phyloP scores from a whole-genome alignment of 2,329 filamentous ascomycete species.

The Lachnellula hyalina region DNA sequence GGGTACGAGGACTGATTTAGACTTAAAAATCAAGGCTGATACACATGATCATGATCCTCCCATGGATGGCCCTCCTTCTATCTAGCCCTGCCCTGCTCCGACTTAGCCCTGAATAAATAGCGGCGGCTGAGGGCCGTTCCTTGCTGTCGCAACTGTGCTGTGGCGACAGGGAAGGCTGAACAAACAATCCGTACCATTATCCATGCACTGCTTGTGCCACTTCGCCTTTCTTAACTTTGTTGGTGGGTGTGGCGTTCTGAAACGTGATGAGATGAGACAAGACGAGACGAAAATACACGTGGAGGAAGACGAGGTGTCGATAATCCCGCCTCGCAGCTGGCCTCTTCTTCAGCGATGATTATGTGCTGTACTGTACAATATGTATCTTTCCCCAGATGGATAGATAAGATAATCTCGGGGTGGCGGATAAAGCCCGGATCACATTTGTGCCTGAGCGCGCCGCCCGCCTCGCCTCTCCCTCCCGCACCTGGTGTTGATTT shows the following conservation, averaged over 20 bases:
- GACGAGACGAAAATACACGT: too few species aligned
- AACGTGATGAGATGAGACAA: not conserved
- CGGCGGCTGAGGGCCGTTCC: slow-evolving; percentile 11
- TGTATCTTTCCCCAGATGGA: slow-evolving; percentile 12
- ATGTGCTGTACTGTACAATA: too few species aligned
- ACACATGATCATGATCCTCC: not conserved
- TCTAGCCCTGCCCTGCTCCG: not conserved
- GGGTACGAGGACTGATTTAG: not conserved
- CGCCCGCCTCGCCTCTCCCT: not conserved
- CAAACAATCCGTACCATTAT: not conserved
- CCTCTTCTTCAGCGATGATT: not conserved
- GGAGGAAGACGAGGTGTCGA: not conserved
- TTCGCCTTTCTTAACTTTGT: not conserved
- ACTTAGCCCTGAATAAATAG: not conserved
- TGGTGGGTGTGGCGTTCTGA: not conserved
- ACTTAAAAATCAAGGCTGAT: not conserved
- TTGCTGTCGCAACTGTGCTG: slow-evolving; percentile 3
- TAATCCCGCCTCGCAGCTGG: slow-evolving; percentile 8
- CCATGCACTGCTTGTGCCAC: not conserved
- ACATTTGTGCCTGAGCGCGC: not conserved
- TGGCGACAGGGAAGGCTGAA: not conserved
- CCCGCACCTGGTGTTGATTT: too few species aligned
- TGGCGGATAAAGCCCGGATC: not conserved
- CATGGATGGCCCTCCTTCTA: slow-evolving; percentile 5
- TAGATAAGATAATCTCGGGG: slow-evolving; percentile 14